These are phyloP conservation scores for Aspergillus hancockii DNA, from an alignment of 495 filamentous ascomycete species.

Conservation along the genomic window DNA sequence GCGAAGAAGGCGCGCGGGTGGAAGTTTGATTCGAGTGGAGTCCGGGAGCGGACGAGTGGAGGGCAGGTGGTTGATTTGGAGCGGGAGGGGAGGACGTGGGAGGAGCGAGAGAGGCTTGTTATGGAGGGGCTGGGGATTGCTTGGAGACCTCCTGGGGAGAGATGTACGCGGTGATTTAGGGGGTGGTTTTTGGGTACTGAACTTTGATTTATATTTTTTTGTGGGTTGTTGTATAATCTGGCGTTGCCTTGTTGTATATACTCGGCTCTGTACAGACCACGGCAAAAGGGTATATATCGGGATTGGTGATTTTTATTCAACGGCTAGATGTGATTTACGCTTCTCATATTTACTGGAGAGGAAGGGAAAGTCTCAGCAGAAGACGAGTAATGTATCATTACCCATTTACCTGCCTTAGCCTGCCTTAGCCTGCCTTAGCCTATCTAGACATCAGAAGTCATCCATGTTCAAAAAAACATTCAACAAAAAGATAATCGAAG, in stretches of 20 bases:
- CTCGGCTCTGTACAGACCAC: too few relatives aligned
- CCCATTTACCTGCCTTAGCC: neutral
- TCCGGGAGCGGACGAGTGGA: slow-evolving; percentile 66
- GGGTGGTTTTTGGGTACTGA: too few relatives aligned
- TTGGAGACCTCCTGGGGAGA: slow-evolving; percentile 70
- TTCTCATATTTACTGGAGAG: neutral
- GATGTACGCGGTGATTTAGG: slow-evolving; percentile 47
- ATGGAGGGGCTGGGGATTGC: slow-evolving; percentile 77
- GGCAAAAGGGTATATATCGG: too few relatives aligned
- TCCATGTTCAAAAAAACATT: neutral
- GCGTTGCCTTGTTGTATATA: too few relatives aligned
- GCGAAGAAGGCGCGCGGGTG: slow-evolving; percentile 69
- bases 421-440: too few relatives aligned
- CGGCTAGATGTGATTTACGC: too few relatives aligned
- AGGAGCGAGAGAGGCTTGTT: slow-evolving; percentile 75
- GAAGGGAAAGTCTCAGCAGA: neutral
- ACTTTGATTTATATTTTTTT: too few relatives aligned
- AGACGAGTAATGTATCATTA: neutral
- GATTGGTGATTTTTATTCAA: too few relatives aligned
- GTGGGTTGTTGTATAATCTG: too few relatives aligned
- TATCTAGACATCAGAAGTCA: slow-evolving; percentile 1
- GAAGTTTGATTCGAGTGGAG: slow-evolving; percentile 91
- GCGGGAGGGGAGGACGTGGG: slow-evolving; percentile 53
- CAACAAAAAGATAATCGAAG: slow-evolving; percentile 1
- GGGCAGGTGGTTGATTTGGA: slow-evolving; percentile 67